phyloP scores from a whole-genome alignment of 1,284 basidiomycete species.

The Sporisorium reilianum region DNA sequence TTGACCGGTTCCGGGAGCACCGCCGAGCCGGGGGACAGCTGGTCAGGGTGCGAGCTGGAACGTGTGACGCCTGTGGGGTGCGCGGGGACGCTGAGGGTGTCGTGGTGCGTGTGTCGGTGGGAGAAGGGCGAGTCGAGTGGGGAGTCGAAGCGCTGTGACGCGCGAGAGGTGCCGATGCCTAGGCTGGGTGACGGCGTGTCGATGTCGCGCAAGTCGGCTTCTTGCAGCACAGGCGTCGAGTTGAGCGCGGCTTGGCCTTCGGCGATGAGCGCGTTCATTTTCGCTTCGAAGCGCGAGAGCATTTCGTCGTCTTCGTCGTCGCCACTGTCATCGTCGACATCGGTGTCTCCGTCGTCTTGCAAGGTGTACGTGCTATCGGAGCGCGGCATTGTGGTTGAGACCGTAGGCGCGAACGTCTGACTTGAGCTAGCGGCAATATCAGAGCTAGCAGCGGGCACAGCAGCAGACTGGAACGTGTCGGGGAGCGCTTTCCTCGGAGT shows the following conservation, averaged over 20 bases:
- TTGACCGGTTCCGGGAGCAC: constrained; percentile 38
- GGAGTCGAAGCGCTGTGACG: constrained; percentile 23
- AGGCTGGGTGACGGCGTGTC: constrained; percentile 31
- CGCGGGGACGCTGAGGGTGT: neutral
- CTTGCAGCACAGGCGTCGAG: constrained; percentile 46
- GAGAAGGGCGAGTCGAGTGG: constrained; percentile 21
- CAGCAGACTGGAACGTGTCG: constrained; percentile 10
- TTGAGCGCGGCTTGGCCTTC: constrained; percentile 54
- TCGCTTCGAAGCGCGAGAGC: constrained; percentile 48
- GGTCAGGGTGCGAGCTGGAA: constrained; percentile 18
- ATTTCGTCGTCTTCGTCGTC: constrained; percentile 39
- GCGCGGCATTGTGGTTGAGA: neutral
- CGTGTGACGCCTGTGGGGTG: neutral
- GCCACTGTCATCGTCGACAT: neutral
- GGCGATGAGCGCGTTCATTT: constrained; percentile 54
- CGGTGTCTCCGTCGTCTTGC: neutral
- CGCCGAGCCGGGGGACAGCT: neutral
- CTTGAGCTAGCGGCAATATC: neutral
- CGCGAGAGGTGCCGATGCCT: constrained; percentile 8
- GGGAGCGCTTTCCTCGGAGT: constrained; percentile 30
- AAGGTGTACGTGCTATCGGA: neutral
- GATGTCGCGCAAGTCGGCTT: constrained; percentile 37
- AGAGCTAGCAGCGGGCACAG: neutral
- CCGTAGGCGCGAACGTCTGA: neutral
- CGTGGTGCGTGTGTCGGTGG: neutral